These are phyloP conservation scores for Centrapalus pauciflorus DNA, from an alignment of 129 eudicot species.

Conservation along the genomic window DNA sequence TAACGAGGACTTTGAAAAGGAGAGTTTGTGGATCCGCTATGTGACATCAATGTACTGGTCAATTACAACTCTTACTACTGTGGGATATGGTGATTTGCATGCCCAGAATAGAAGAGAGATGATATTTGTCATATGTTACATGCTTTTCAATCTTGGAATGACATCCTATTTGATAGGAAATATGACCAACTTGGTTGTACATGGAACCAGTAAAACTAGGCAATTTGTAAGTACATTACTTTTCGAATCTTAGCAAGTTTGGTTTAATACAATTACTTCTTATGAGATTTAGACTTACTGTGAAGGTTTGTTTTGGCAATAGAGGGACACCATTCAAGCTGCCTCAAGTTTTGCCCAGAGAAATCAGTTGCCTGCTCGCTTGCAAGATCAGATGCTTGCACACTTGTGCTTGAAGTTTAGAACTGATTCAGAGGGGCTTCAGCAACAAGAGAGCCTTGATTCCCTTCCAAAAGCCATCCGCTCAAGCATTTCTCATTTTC, in stretches of 20 bases:
- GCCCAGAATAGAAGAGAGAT: slow-evolving; percentile 83
- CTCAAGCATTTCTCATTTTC: slow-evolving; percentile 86
- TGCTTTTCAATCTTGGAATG: slow-evolving; percentile 91
- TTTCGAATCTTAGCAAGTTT: background rate
- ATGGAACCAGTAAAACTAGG: slow-evolving; percentile 78
- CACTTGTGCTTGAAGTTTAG: slow-evolving; percentile 84
- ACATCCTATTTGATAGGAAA: slow-evolving; percentile 87
- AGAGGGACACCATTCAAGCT: slow-evolving; percentile 98
- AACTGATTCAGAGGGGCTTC: slow-evolving; percentile 92
- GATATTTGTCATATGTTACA: slow-evolving; percentile 73
- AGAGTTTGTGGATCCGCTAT: slow-evolving; percentile 68
- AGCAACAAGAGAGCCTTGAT: slow-evolving; percentile 91
- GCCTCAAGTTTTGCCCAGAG: slow-evolving; percentile 94
- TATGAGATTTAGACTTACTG: background rate
- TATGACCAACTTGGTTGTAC: slow-evolving; percentile 95
- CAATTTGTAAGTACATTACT: slow-evolving; percentile 56
- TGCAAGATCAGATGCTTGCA: slow-evolving; percentile 98
- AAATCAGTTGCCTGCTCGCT: slow-evolving; percentile 69
- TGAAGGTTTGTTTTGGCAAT: slow-evolving; percentile 7
- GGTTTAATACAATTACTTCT: background rate
- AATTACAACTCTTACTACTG: slow-evolving; percentile 84
- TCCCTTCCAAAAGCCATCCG: slow-evolving; percentile 97
- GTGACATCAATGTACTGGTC: slow-evolving; percentile 89
- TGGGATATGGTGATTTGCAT: slow-evolving; percentile 92
- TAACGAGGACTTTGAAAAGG: slow-evolving; percentile 36